These are phyloP conservation scores for Emergomyces orientalis DNA, from an alignment of 2,329 filamentous ascomycete genomes.

Conservation along the genomic window DNA sequence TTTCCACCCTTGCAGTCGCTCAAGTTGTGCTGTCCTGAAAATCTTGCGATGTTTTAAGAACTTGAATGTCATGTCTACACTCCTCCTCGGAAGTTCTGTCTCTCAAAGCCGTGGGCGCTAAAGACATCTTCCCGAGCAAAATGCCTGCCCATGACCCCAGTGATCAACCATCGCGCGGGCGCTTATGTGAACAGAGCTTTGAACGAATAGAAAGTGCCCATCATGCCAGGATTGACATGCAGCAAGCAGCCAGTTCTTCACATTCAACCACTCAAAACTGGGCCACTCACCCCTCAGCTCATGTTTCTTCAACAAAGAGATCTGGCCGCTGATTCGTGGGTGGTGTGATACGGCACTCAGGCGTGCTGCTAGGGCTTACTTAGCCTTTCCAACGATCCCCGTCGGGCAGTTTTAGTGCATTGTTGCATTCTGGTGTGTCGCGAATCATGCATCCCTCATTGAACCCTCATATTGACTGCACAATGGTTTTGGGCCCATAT, in stretches of 20 bases:
- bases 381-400: background rate
- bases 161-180: background rate
- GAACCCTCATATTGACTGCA: background rate
- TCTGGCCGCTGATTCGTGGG: background rate
- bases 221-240: background rate
- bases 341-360: background rate
- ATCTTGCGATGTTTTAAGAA: background rate
- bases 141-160: background rate
- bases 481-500: background rate
- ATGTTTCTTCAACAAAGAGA: conserved; percentile 1
- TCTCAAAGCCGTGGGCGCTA: conserved; percentile 19
- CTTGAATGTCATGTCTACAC: background rate
- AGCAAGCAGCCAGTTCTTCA: background rate
- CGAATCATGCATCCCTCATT: background rate
- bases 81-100: conserved; percentile 45
- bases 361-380: background rate
- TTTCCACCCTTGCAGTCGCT: background rate
- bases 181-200: conserved; percentile 1
- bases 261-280: background rate
- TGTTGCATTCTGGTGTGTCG: background rate
- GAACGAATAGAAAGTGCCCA: background rate
- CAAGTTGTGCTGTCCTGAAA: background rate
- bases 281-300: background rate
- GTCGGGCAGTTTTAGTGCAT: conserved; percentile 4
- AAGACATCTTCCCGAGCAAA: background rate